These are phyloP conservation scores for Quercus dentata DNA, from an alignment of 306 rosid species.

Conservation along the genomic window DNA sequence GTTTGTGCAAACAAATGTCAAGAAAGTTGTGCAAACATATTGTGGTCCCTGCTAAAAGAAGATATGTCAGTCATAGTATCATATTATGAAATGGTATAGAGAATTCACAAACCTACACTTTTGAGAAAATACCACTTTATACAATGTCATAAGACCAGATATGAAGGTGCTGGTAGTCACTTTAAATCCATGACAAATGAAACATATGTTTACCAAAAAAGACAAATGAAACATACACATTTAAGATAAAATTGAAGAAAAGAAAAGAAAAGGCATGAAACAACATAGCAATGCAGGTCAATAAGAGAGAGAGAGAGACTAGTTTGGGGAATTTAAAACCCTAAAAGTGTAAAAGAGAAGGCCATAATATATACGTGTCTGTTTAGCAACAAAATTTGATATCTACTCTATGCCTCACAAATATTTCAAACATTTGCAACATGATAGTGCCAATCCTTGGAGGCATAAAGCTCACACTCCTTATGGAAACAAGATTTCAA, in stretches of 20 bases:
- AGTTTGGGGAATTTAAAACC: not conserved
- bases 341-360: not conserved
- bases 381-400: too few relatives aligned
- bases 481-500: too few relatives aligned
- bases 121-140: not conserved
- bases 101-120: not conserved
- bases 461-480: too few relatives aligned
- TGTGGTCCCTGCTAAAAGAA: conserved; percentile 77
- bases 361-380: too few relatives aligned
- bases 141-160: not conserved
- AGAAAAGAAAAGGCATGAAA: not conserved
- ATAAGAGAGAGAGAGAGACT: not conserved
- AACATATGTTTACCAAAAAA: too few relatives aligned
- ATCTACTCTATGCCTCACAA: not conserved
- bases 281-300: not conserved
- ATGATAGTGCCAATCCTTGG: too few relatives aligned
- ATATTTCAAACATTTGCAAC: not conserved
- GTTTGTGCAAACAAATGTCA: conserved; percentile 78
- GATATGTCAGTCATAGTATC: not conserved
- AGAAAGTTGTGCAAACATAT: conserved; percentile 86
- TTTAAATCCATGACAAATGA: not conserved
- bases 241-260: not conserved
- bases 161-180: not conserved
- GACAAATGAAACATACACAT: not conserved
- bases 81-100: not conserved